Conservation (phyloP, 169 alveolate species). For the Cryptosporidium bovis region DNA sequence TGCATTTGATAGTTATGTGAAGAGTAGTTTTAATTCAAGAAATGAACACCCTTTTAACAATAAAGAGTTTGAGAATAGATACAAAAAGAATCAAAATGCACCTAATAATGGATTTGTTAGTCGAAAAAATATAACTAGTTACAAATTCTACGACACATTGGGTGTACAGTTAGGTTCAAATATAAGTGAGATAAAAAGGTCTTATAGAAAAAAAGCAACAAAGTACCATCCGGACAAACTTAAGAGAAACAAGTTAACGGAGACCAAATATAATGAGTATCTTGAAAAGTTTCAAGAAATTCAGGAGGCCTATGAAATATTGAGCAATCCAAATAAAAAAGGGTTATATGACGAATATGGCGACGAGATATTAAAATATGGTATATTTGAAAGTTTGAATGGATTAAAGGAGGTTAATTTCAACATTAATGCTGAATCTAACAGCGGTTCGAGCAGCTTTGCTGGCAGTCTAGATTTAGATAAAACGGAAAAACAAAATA, state of each 20-base stretch:
- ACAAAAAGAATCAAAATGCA: too few species aligned
- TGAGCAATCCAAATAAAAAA: conserved; percentile 54
- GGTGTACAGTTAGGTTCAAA: conserved; percentile 1
- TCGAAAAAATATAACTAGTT: background rate
- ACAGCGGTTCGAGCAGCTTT: too few species aligned
- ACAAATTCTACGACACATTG: conserved; percentile 32
- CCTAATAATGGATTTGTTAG: too few species aligned
- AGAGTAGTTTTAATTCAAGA: too few species aligned
- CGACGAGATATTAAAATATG: conserved; percentile 44
- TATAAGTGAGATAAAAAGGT: conserved; percentile 1
- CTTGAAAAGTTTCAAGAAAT: conserved; percentile 20
- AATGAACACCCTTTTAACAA: too few species aligned
- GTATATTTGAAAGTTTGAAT: conserved; percentile 28
- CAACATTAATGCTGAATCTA: too few species aligned
- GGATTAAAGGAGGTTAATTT: background rate
- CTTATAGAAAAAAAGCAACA: conserved; percentile 52
- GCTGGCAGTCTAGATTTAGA: too few species aligned
- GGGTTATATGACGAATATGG: conserved; percentile 57
- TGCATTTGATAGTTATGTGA: too few species aligned
- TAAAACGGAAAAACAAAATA: too few species aligned
- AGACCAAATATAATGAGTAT: background rate
- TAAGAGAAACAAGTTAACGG: background rate
- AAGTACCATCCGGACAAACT: conserved; percentile 46
- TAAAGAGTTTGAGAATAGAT: too few species aligned
- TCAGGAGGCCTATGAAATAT: conserved; percentile 40